Percentiles rank a stretch among this genome's conserved stretches.
phyloP scores from a whole-genome alignment of 352 stramenopile genomes.

The Phytopythium kandeliae region DNA sequence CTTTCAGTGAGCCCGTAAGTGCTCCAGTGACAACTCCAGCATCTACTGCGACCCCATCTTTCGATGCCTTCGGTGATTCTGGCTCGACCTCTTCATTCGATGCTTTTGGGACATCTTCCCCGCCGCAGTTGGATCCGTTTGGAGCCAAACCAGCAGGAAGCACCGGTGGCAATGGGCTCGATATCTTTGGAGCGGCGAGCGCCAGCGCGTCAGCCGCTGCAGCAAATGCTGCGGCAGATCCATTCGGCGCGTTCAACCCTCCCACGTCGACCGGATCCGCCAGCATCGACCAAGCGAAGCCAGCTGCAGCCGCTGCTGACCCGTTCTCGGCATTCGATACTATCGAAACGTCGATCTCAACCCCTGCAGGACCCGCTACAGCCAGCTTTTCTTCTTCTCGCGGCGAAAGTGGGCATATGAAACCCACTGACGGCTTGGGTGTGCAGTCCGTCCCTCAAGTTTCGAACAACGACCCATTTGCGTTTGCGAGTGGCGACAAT shows the following conservation, averaged over 20 bases:
- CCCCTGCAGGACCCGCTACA: slow-evolving; percentile 6
- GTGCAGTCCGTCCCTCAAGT: slow-evolving; percentile 8
- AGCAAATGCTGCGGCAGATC: slow-evolving; percentile 23
- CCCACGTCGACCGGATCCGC: slow-evolving; percentile 6
- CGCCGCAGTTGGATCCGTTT: slow-evolving; percentile 2
- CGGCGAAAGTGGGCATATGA: neutral
- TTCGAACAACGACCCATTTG: slow-evolving; percentile 40
- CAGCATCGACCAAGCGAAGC: slow-evolving; percentile 9
- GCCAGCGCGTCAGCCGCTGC: slow-evolving; percentile 11
- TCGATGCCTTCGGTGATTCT: slow-evolving; percentile 10
- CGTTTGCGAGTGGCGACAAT: slow-evolving; percentile 24
- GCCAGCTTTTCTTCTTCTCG: neutral
- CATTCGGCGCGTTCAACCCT: slow-evolving; percentile 19
- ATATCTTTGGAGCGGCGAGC: slow-evolving; percentile 30
- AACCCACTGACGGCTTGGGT: neutral
- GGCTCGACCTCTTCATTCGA: slow-evolving; percentile 14
- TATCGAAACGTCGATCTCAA: slow-evolving; percentile 8
- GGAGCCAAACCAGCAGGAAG: neutral
- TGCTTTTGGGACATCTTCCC: slow-evolving; percentile 13
- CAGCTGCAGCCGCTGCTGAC: slow-evolving; percentile 18
- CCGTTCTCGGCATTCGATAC: slow-evolving; percentile 66
- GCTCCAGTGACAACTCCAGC: slow-evolving; percentile 12
- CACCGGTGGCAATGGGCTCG: slow-evolving; percentile 18
- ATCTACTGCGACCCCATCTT: slow-evolving; percentile 11
- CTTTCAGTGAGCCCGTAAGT: slow-evolving; percentile 25